Evolutionary conservation across 495 filamentous ascomycete species (phyloP), one percentile per base, ranked within the genome.

Genomic region (Aspergillus biplanus): DNA sequence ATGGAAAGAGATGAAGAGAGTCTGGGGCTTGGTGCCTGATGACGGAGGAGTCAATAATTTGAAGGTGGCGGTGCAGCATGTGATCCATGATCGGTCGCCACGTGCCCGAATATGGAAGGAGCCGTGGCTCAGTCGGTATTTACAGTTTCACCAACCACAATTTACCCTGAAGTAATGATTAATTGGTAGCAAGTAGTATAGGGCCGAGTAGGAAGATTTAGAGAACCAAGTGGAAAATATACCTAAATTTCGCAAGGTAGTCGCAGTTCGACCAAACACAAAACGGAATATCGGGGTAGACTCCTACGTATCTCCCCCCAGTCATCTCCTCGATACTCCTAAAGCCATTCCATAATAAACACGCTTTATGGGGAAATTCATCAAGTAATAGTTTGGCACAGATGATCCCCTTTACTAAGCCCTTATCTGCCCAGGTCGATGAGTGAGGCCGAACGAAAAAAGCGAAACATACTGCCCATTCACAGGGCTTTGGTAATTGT

Each of bases 1-100:
- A 71, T 68, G 65, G 61, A 64, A 63, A 71, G 46, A 64, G 69
- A 66, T 27, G 21, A 65, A 59, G 54, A 63, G 58, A 59, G 44
- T 57, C 57, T 47, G 53, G 55, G 59, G 62, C 59, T 59, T 58
- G 67, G 68, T 72, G 71, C 64, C 75, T 76, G 76, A 71, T 74
- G 70, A 74, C 63, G 70, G 66, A 55, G 69, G 69, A 62, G 56
- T 37, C 34, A 21, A 57, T 50, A 21, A 57, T 50, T 42, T 5
- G 42, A 44, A 52, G 57, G 71, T 75, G 74, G 74, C 74, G 67
- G 65, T 74, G 73, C 69, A 63, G 56, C 69, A 72, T 67, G 67
- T 77, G 74, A 75, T 52, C 56, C 9, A 13, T 33, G n/a, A 13
- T 27, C 21, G 21, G 21, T 44, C 39, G 39, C 52, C 56, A 63